Conservation (phyloP, 805 yeast species). For the Debaryomyces hansenii region DNA sequence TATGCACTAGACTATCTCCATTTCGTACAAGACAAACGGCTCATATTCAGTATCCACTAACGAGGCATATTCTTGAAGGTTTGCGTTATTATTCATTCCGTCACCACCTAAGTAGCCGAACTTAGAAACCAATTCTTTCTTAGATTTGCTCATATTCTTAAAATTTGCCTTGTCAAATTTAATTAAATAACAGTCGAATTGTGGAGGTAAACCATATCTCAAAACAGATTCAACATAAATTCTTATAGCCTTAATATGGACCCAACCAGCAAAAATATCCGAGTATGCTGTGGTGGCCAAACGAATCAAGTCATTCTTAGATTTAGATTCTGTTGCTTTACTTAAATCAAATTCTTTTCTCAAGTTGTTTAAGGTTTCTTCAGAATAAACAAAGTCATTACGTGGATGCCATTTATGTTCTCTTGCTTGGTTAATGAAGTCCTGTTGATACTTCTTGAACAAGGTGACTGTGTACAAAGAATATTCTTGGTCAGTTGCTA, state of each 20-base stretch:
- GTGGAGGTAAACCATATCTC: slow-evolving; percentile 96
- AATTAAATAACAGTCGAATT: slow-evolving; percentile 59
- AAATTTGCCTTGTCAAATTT: slow-evolving; percentile 39
- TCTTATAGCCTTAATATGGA: slow-evolving; percentile 85
- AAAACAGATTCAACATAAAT: slow-evolving; percentile 90
- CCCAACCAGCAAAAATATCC: slow-evolving; percentile 83
- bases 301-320: slow-evolving; percentile 76
- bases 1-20: slow-evolving; percentile 27
- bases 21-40: slow-evolving; percentile 85
- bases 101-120: slow-evolving; percentile 92
- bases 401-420: slow-evolving; percentile 91
- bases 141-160: slow-evolving; percentile 53
- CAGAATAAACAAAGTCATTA: slow-evolving; percentile 80
- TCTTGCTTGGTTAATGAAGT: slow-evolving; percentile 68
- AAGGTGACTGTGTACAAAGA: slow-evolving; percentile 74
- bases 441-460: slow-evolving; percentile 76
- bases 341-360: slow-evolving; percentile 79
- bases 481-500: slow-evolving; percentile 74
- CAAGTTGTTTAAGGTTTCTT: slow-evolving; percentile 67
- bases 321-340: slow-evolving; percentile 67
- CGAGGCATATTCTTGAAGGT: slow-evolving; percentile 83
- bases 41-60: slow-evolving; percentile 94
- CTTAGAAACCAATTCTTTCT: slow-evolving; percentile 65
- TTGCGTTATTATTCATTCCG: slow-evolving; percentile 72
- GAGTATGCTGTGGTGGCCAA: slow-evolving; percentile 86